These are phyloP conservation scores for Candida pini DNA, from an alignment of 805 yeast species.

Conservation along the genomic window DNA sequence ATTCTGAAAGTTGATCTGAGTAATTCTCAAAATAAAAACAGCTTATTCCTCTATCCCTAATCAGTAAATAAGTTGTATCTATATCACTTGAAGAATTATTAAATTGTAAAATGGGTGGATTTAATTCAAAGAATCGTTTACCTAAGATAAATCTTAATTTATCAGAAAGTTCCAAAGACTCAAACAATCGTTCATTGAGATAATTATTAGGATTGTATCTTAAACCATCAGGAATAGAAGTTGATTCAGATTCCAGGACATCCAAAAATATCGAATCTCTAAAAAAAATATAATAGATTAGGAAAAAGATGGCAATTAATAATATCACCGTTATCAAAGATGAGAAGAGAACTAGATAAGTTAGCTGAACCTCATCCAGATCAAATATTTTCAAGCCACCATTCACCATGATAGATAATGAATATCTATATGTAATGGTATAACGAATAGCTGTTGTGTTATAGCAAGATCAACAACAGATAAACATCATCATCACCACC, in stretches of 20 bases:
- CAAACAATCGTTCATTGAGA: slow-evolving; percentile 15
- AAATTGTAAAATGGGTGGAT: slow-evolving; percentile 23
- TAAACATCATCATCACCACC: too few relatives aligned
- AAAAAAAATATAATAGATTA: slow-evolving; percentile 24
- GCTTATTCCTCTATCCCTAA: slow-evolving; percentile 31
- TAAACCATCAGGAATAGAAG: slow-evolving; percentile 24
- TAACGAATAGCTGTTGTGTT: too few relatives aligned
- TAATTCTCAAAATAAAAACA: slow-evolving; percentile 28
- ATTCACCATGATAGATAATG: too few relatives aligned
- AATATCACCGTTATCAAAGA: slow-evolving; percentile 22
- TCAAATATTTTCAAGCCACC: slow-evolving; percentile 3
- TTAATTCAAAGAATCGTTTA: slow-evolving; percentile 15
- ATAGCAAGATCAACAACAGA: too few relatives aligned
- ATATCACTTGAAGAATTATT: slow-evolving; percentile 22
- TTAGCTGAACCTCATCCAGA: slow-evolving; percentile 18
- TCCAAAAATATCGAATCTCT: slow-evolving; percentile 15
- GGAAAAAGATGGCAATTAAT: slow-evolving; percentile 18
- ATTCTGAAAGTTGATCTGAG: slow-evolving; percentile 24
- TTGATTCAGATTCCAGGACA: slow-evolving; percentile 9
- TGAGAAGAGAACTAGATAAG: slow-evolving; percentile 21
- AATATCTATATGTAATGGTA: too few relatives aligned
- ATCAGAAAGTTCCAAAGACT: slow-evolving; percentile 17
- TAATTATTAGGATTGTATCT: slow-evolving; percentile 11
- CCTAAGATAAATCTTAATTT: slow-evolving; percentile 21
- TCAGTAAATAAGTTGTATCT: slow-evolving; percentile 24